Base-by-base conservation (phyloP, 2,329 filamentous ascomycete species). In the Apiospora marii region DNA sequence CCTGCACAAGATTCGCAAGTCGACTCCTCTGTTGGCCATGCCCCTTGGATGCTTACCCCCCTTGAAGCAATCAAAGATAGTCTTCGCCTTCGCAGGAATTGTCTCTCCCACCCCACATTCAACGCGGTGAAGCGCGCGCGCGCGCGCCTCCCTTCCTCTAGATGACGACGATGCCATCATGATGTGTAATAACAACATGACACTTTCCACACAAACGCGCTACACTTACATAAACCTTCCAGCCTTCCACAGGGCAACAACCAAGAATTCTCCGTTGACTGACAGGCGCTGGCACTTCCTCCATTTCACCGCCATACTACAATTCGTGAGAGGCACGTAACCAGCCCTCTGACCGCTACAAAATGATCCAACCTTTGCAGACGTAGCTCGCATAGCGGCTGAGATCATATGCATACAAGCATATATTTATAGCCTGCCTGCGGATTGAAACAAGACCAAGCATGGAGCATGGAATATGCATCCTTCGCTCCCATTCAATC, bases 301-400 rank as follows among this genome's bases (percentile, higher is more conserved):
- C 34, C 12, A 41, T 64, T 64, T 64, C 58, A 64, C 58, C 58
- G 58, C 58, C 34, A 64, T 64, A 41, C 58, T 8, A 41, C 30
- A 14, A 64, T 61, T 19, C 53, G 58, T 41, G 30, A 22, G 34
- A 64, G 58, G 58, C 58, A 41, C 22, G 10, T 34, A 14, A 34
- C 16, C 34, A 16, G 22, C 22, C 34, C 34, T 30, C 58, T 64
- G 58, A 64, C 58, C 58, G 58, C 58, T 64, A 64, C 19, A 64
- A 41, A n/a, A 19, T n/a, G 34, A 41, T 41, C 58, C 22, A 64
- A 64, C 58, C 34, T n/a, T 12, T 41, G 58, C 58, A 24, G 58
- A 64, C 58, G 34, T 64, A 19, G 58, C 58, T 41, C 58, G 58
- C 58, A 64, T 64, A 14, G 58, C 34, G 34, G 58, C 19, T 64